Evolutionary conservation across 192 early-diverging fungal species (phyloP).

Genomic region (Coemansia sp.): DNA sequence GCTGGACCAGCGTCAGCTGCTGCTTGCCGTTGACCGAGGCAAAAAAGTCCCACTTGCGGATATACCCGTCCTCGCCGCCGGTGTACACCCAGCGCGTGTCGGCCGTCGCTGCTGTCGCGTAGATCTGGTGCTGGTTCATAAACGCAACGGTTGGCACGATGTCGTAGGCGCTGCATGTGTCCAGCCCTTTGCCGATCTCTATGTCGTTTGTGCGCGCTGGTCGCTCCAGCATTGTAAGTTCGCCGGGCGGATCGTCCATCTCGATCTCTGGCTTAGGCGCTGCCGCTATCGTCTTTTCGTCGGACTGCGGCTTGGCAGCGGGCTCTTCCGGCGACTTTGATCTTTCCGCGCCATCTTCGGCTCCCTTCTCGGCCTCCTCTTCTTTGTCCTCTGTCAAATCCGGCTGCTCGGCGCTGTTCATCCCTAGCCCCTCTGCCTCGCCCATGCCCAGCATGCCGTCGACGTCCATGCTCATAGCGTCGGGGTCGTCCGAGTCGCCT

Average conservation of each 20-base stretch:
- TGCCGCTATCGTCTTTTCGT: background rate
- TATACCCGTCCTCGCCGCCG: constrained; percentile 90
- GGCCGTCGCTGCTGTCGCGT: constrained; percentile 62
- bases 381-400: background rate
- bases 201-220: constrained; percentile 9
- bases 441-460: constrained; percentile 43
- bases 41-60: constrained; percentile 91
- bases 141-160: constrained; percentile 42
- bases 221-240: constrained; percentile 21
- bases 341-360: background rate
- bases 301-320: background rate
- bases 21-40: constrained; percentile 79
- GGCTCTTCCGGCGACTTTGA: background rate
- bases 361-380: background rate
- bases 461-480: constrained; percentile 33
- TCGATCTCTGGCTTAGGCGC: constrained; percentile 33
- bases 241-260: constrained; percentile 42
- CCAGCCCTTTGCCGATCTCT: background rate
- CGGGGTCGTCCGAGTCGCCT: constrained; percentile 39
- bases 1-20: constrained; percentile 77
- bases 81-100: constrained; percentile 81
- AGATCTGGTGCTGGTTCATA: constrained; percentile 57
- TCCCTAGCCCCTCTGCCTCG: constrained; percentile 16
- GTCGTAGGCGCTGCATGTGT: constrained; percentile 20
- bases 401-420: background rate